Base-by-base conservation (phyloP, 2,329 filamentous ascomycete species). In the Cadophora sp. region DNA sequence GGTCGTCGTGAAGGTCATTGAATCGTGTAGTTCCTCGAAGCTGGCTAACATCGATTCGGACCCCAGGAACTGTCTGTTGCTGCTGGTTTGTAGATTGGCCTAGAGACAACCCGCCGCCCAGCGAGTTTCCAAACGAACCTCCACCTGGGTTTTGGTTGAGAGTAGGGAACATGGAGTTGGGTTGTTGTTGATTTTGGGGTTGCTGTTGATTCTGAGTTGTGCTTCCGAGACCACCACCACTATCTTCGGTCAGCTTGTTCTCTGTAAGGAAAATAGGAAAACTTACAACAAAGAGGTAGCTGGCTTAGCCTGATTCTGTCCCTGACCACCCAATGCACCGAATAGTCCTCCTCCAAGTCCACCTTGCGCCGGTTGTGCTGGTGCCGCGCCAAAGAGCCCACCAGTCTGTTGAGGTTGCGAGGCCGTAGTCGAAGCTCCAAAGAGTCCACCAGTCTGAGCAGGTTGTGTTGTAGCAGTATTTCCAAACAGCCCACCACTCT, bases 1-100 rank as follows among this genome's bases (percentile, higher is more conserved):
- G 83, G 36, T 92, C 88, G 72, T 95, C 91, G 68, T 92, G 88
- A 33, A 97, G 89, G 78, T 97, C 95, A 76, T 94, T 93, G 82
- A 96, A 97, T 69, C 96, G 92, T 3, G 94, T 97, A 0, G 94
- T 97, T 18, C 91, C 91, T 62, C 93, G 89, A 68, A 98, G 83
- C 76, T 92, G 92, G 73, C 87, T 87, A 62, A 92, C 80, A 78
- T 96, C 92, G 74, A 97, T 91, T 74, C 91, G 90, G 20, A 93
- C 91, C 20, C 91, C 92, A 0, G 90, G 89, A 18, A 89, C 84
- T 16, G 82, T 83, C 72, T 86, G 84, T 70, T 86, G 84, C 60
- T 83, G 81, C 58, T 76, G 72, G 30, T 71, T 76, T 70, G 81
- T 75, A 69, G 81, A 79, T 72, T 85, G 84, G 65, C 84, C 84